Evolutionary conservation across 2,329 filamentous ascomycete species (phyloP), one percentile per base, ranked within the genome.

Genomic region (Orbilia blumenaviensis): DNA sequence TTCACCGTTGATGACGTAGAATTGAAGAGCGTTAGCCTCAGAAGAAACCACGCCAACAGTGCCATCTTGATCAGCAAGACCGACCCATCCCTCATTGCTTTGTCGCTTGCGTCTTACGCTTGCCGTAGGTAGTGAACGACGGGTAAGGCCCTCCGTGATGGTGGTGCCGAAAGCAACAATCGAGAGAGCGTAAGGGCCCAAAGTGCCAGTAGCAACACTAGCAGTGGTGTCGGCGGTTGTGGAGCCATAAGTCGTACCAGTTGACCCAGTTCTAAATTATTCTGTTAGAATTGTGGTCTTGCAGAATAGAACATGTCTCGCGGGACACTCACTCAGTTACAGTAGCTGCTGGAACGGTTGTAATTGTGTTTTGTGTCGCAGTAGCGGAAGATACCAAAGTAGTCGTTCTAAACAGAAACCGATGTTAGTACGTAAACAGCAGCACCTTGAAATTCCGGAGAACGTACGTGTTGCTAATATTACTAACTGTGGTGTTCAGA

Each of bases 1-100:
- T 18, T 75, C 44, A 36, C 71, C 71, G n/a, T 75, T 60, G 10
- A 75, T 50, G 27, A 75, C 48, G 12, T 58, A 75, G 56, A 75
- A 75, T 21, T 41, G 23, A 27, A 75, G 18, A 4, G 62, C 63
- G n/a, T 58, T 8, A 14, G 27, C 8, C 8, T 21, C 12, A 16
- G 32, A 16, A 2, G n/a, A 1, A 8, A 75, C 71, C 2, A 67
- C 44, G 32, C 71, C 71, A 2, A 68, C 44, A n/a, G 71, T 75
- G 14, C 71, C 71, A 36, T 67, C 63, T 9, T 36, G 21, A 14
- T 63, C 63, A 7, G 71, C 71, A 27, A 75, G 63, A 64, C 71
- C 71, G 14, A 75, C 32, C n/a, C 32, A 75, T 27, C 69, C 69
- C 12, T 58, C 18, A 7, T 4, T 36, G 36, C 9, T 12, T 29